These are phyloP conservation scores for Athelia psychrophila DNA, from an alignment of 1,284 basidiomycete genomes.

Conservation along the genomic window DNA sequence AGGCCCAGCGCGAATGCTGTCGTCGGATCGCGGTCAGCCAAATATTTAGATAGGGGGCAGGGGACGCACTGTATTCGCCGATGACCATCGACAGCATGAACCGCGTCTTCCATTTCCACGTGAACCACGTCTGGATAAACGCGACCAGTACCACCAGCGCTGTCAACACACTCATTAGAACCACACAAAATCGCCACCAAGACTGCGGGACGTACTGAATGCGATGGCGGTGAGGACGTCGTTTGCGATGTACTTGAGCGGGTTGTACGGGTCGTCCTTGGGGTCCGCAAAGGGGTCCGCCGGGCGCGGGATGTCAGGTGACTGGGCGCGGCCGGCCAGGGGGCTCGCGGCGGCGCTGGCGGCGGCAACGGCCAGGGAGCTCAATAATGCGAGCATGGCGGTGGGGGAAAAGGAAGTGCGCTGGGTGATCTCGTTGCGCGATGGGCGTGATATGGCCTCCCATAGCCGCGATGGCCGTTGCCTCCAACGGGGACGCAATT, in stretches of 20 bases:
- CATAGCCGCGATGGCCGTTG: too few species aligned
- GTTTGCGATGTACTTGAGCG: slow-evolving; percentile 58
- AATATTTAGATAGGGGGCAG: too few species aligned
- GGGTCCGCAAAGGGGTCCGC: slow-evolving; percentile 49
- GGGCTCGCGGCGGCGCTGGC: too few species aligned
- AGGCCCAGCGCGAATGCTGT: slow-evolving; percentile 54
- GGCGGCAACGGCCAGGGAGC: too few species aligned
- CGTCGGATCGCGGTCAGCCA: too few species aligned
- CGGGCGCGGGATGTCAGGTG: background rate
- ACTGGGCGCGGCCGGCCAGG: too few species aligned
- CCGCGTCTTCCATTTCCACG: slow-evolving; percentile 47
- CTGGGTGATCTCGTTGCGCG: too few species aligned
- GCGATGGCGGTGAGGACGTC: slow-evolving; percentile 55
- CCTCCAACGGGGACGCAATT: too few species aligned
- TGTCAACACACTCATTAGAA: slow-evolving; percentile 14
- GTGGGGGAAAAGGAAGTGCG: too few species aligned
- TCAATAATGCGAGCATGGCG: too few species aligned
- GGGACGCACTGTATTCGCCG: slow-evolving; percentile 51
- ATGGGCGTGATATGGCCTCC: too few species aligned
- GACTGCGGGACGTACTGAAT: slow-evolving; percentile 35
- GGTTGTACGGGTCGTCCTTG: slow-evolving; percentile 52
- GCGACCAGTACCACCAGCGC: slow-evolving; percentile 51
- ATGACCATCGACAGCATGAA: slow-evolving; percentile 69
- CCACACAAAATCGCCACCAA: background rate
- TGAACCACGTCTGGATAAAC: slow-evolving; percentile 46